A percentile compares a stretch with the other conserved stretches of the same genome.
Evolutionary conservation across 2,329 filamentous ascomycete species (phyloP).

Genomic region (Magnaporthales sp.): DNA sequence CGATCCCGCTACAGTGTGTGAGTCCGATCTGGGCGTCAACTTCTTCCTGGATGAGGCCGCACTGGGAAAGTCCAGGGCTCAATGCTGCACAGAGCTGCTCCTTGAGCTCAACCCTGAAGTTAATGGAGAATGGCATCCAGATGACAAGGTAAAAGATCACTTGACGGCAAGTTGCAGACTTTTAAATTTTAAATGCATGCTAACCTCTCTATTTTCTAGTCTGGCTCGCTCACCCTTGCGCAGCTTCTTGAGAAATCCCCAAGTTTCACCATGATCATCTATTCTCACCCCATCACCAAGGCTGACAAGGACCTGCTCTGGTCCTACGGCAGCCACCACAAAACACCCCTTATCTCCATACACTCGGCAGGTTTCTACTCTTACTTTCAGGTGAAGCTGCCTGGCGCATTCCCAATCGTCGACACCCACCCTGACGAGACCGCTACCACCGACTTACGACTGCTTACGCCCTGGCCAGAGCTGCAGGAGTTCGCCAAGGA

Average conservation of each 20-base stretch:
- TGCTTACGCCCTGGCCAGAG: conserved; percentile 81
- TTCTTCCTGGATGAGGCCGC: conserved; percentile 85
- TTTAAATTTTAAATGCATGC: conserved; percentile 6
- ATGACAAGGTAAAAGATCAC: conserved; percentile 28
- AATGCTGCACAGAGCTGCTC: conserved; percentile 68
- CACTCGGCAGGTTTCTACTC: conserved; percentile 92
- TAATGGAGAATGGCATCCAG: conserved; percentile 60
- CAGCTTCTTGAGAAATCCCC: conserved; percentile 29
- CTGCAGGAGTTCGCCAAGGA: conserved; percentile 57
- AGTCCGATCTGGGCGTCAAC: conserved; percentile 86
- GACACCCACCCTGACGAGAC: conserved; percentile 91
- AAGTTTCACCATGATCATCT: conserved; percentile 45
- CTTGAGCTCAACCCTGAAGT: conserved; percentile 92
- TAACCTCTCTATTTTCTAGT: conserved; percentile 3
- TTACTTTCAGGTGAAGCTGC: conserved; percentile 72
- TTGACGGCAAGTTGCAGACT: neutral
- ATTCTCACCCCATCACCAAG: conserved; percentile 38
- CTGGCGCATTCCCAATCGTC: conserved; percentile 79
- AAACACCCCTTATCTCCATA: conserved; percentile 69
- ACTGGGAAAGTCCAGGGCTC: conserved; percentile 68
- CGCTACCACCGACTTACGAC: conserved; percentile 73
- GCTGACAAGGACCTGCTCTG: conserved; percentile 36
- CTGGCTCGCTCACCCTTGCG: conserved; percentile 9
- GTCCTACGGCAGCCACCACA: conserved; percentile 40
- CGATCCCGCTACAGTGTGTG: conserved; percentile 67